Conservation (phyloP, 2,329 filamentous ascomycete species). For the Cordyceps pruinosa region DNA sequence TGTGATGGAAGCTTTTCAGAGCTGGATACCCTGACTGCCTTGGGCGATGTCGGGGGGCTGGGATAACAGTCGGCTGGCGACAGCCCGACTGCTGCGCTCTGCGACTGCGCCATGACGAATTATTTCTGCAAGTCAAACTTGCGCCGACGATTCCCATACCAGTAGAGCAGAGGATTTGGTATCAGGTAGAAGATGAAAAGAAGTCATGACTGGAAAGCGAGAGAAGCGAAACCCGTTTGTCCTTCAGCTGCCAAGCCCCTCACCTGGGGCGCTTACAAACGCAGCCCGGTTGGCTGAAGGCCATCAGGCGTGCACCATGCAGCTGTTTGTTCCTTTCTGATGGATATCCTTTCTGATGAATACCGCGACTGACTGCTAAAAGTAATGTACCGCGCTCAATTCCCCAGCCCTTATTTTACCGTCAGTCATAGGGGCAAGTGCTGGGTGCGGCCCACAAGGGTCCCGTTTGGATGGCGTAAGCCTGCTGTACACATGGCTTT, state of each 20-base stretch:
- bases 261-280: constrained; percentile 5
- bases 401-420: no score
- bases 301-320: not conserved
- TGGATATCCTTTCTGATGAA: no score
- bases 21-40: not conserved
- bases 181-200: no score
- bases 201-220: not conserved
- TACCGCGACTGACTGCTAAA: not conserved
- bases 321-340: no score
- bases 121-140: not conserved
- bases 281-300: not conserved
- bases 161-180: no score
- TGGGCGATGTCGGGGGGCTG: constrained; percentile 4
- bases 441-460: not conserved
- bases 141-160: not conserved
- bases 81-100: not conserved
- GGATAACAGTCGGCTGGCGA: not conserved
- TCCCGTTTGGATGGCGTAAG: not conserved
- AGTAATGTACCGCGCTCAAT: not conserved
- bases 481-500: not conserved
- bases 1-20: fast-evolving
- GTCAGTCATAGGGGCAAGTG: not conserved
- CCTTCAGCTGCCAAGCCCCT: constrained; percentile 2
- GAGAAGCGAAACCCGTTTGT: not conserved
- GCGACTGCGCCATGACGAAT: not conserved